Evolutionary conservation across 768 basidiomycete species (phyloP).

Genomic region (Lactarius sp.): DNA sequence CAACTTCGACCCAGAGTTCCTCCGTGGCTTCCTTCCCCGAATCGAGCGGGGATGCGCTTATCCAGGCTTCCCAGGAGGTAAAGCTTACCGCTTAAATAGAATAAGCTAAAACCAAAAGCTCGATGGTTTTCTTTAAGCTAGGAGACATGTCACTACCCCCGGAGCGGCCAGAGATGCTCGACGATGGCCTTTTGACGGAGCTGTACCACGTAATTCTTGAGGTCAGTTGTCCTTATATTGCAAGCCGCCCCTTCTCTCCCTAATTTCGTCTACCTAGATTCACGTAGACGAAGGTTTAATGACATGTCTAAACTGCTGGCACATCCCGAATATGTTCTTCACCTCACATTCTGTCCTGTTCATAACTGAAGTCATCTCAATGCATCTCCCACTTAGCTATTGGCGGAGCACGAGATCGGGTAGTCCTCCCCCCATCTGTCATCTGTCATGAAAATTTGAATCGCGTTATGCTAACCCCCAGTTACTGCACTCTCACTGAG

Average conservation of each 20-base stretch:
- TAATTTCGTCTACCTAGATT: constrained; percentile 50
- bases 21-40: constrained; percentile 77
- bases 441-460: not conserved
- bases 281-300: constrained; percentile 89
- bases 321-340: constrained; percentile 95
- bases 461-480: not conserved
- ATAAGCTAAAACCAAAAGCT: not conserved
- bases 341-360: not conserved
- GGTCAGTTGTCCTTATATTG: constrained; percentile 40
- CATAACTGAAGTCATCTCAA: not conserved
- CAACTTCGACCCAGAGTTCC: constrained; percentile 86
- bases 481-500: no score
- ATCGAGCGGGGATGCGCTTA: constrained; percentile 85
- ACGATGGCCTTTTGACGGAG: constrained; percentile 76
- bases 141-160: constrained; percentile 79
- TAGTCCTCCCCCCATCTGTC: constrained; percentile 27
- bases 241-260: not conserved
- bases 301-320: constrained; percentile 89
- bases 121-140: constrained; percentile 44
- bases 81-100: constrained; percentile 24
- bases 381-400: constrained; percentile 45
- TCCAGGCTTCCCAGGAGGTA: constrained; percentile 76
- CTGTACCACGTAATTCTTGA: constrained; percentile 92
- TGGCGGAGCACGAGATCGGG: constrained; percentile 89
- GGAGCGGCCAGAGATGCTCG: constrained; percentile 67